These are phyloP conservation scores for Novymonas esmeraldas DNA, from an alignment of 208 protist genomes.

Conservation along the genomic window DNA sequence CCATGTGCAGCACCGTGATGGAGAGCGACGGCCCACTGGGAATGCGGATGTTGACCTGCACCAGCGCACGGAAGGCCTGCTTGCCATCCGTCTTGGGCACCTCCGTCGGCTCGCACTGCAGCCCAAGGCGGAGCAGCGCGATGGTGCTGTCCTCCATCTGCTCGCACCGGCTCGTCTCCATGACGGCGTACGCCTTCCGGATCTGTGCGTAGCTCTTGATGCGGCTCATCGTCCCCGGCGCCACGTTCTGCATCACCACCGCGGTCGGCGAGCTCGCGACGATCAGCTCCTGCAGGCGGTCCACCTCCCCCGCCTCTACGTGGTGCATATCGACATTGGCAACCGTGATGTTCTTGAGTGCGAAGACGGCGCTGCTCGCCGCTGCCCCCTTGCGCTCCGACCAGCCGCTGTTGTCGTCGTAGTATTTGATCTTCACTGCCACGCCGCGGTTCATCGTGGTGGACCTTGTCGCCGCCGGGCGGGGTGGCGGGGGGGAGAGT, in stretches of 20 bases:
- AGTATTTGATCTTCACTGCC: slow-evolving; percentile 71
- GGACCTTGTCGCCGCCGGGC: neutral
- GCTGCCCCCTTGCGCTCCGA: slow-evolving; percentile 45
- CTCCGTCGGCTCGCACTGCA: slow-evolving; percentile 63
- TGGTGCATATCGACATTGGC: slow-evolving; percentile 66
- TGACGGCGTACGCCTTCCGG: slow-evolving; percentile 72
- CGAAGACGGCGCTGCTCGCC: slow-evolving; percentile 19
- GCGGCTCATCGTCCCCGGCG: slow-evolving; percentile 37
- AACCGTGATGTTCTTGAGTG: slow-evolving; percentile 55
- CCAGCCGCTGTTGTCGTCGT: slow-evolving; percentile 69
- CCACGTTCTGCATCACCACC: slow-evolving; percentile 73
- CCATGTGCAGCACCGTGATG: slow-evolving; percentile 59
- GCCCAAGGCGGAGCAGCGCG: slow-evolving; percentile 60
- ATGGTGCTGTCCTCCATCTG: slow-evolving; percentile 62
- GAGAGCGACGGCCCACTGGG: slow-evolving; percentile 39
- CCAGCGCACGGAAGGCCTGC: slow-evolving; percentile 34
- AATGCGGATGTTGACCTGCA: slow-evolving; percentile 54
- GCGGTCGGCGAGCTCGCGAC: slow-evolving; percentile 48
- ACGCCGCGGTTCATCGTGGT: slow-evolving; percentile 22
- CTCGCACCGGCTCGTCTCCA: slow-evolving; percentile 61
- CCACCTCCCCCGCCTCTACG: slow-evolving; percentile 45
- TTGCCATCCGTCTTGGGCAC: slow-evolving; percentile 52
- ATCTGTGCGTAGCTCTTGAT: slow-evolving; percentile 58
- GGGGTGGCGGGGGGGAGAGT: neutral
- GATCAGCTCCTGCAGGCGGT: slow-evolving; percentile 65